Conservation (phyloP, 2,329 filamentous ascomycete species). For the Zymoseptoria brevis region DNA sequence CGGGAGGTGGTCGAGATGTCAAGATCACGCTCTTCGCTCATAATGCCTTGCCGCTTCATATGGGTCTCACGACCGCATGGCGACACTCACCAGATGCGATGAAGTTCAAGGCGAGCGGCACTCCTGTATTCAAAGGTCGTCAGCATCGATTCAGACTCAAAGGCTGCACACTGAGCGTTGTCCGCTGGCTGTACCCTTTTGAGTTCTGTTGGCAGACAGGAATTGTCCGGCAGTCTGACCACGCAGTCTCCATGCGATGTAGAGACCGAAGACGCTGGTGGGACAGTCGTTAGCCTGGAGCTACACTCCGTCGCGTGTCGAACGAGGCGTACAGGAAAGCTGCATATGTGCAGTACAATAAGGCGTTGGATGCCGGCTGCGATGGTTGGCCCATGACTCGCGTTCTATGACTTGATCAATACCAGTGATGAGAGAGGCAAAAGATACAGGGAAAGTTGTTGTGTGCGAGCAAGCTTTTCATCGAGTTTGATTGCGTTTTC, state of each 20-base stretch:
- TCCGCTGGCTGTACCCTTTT: slow-evolving; percentile 59
- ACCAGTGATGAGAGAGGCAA: background rate
- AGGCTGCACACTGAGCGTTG: background rate
- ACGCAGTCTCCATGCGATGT: slow-evolving; percentile 49
- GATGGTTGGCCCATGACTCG: slow-evolving; percentile 64
- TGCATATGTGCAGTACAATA: slow-evolving; percentile 74
- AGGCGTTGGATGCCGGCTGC: slow-evolving; percentile 67
- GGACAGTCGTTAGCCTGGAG: slow-evolving; percentile 11
- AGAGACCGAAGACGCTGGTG: slow-evolving; percentile 54
- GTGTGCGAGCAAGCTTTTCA: background rate
- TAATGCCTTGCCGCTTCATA: slow-evolving; percentile 8
- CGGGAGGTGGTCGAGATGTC: background rate
- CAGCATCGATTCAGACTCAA: background rate
- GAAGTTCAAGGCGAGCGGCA: slow-evolving; percentile 79
- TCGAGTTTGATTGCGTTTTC: background rate
- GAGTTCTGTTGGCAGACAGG: slow-evolving; percentile 69
- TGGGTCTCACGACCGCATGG: slow-evolving; percentile 4
- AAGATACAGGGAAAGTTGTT: background rate
- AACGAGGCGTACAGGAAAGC: slow-evolving; percentile 56
- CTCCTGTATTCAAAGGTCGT: slow-evolving; percentile 44
- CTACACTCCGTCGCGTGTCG: background rate
- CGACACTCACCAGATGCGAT: slow-evolving; percentile 79
- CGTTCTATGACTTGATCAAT: background rate
- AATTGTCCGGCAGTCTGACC: slow-evolving; percentile 63
- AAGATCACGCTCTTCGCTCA: background rate